Evolutionary conservation across 2,329 filamentous ascomycete species (phyloP).

Genomic region (Plenodomus lindquistii): DNA sequence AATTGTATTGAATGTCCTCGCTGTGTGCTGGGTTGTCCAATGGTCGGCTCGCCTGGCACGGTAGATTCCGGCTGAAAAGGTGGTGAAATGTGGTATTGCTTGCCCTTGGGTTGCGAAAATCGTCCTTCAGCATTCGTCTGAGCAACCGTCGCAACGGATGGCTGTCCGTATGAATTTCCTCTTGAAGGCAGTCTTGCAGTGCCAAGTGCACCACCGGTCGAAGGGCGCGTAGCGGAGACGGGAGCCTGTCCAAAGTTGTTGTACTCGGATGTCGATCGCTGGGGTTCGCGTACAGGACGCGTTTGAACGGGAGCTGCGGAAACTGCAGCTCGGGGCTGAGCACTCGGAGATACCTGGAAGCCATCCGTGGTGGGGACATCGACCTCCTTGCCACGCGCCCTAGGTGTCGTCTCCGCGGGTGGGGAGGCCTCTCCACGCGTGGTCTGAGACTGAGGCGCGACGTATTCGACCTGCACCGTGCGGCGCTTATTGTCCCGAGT

Average conservation of each 20-base stretch:
- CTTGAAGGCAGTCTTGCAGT: conserved; percentile 69
- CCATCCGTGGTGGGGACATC: conserved; percentile 52
- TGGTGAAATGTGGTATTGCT: conserved; percentile 73
- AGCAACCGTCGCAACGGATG: conserved; percentile 82
- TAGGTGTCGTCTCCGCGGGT: conserved; percentile 45
- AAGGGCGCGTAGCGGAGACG: conserved; percentile 62
- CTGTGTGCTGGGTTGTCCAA: conserved; percentile 63
- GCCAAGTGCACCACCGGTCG: conserved; percentile 77
- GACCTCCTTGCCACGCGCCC: conserved; percentile 54
- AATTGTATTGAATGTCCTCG: conserved; percentile 56
- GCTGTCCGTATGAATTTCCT: conserved; percentile 81
- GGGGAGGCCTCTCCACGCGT: conserved; percentile 65
- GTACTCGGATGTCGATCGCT: conserved; percentile 56
- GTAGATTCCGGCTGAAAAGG: conserved; percentile 57
- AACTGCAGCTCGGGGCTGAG: conserved; percentile 26
- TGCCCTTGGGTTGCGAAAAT: conserved; percentile 74
- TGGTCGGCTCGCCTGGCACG: conserved; percentile 50
- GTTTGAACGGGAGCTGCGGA: conserved; percentile 35
- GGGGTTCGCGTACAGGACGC: conserved; percentile 50
- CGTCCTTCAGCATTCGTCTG: conserved; percentile 87
- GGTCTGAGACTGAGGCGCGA: conserved; percentile 86
- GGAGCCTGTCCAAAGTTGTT: conserved; percentile 46
- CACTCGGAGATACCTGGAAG: conserved; percentile 35
- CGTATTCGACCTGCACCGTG: conserved; percentile 97
- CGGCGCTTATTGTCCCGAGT: conserved; percentile 84